Evolutionary conservation across 805 yeast species (phyloP), one percentile per base, ranked within the genome.

Genomic region (Schwanniomyces yamadae): DNA sequence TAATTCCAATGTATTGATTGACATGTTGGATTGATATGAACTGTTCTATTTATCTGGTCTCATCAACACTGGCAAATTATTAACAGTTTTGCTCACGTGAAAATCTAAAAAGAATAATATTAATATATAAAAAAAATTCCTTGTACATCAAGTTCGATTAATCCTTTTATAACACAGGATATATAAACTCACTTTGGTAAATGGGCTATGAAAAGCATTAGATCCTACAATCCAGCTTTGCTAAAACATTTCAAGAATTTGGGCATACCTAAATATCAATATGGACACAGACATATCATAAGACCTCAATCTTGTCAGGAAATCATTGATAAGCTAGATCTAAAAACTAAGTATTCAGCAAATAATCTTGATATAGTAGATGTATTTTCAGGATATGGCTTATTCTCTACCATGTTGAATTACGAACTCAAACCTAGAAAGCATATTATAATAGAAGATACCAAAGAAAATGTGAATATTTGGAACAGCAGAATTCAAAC

Each of bases 401-500:
- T 80, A 2, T 76, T 82, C 47, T 73, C 90, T 0, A 65, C 80
- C 1, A 74, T 80, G 42, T 50, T 90, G n/a, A 70, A 84, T 54
- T 69, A 78, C 36, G 66, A 64, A 20, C 59, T 83, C 10, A 59
- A 72, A 25, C 96, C 96, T 0, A 55, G 61, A 22, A 76, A 72
- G 18, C 89, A 89, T 50, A 47, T 83, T 0, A 43, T 87, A 4
- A 61, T 86, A 55, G 93, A 85, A 41, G 60, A 71, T 5, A 65
- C 76, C 14, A 49, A 49, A 23, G 51, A 38, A 5, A 48, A 52
- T 29, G 45, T 48, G 15, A 39, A 41, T 4, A 46, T 50, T 10
- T 66, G 70, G 69, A 39, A 49, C 18, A 49, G 52, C 16, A 36
- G 63, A 12, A 50, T 63, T 20, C 37, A 48, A 9, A 42, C 36